phyloP scores from a whole-genome alignment of 2,329 filamentous ascomycete species.

The Scedosporium minutisporum region DNA sequence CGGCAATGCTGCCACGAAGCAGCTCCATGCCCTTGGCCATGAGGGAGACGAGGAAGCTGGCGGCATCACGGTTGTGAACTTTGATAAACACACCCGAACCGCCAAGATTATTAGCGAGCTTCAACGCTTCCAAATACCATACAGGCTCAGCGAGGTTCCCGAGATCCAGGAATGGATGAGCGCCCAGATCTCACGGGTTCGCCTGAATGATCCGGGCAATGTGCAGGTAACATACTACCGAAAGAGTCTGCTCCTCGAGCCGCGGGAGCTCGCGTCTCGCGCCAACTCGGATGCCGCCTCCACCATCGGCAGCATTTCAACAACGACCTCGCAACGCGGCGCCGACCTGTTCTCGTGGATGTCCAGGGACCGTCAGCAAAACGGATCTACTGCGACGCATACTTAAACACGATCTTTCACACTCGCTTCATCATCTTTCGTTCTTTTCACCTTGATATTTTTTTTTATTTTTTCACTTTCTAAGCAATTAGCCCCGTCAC shows the following conservation, averaged over 20 bases:
- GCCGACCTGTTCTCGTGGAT: constrained; percentile 42
- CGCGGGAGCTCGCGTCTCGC: constrained; percentile 40
- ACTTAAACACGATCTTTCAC: background rate
- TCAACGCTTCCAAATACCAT: constrained; percentile 92
- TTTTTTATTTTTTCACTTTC: no score
- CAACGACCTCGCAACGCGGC: constrained; percentile 14
- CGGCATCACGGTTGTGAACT: constrained; percentile 80
- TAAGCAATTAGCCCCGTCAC: no score
- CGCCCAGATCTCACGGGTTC: constrained; percentile 68
- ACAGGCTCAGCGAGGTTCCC: constrained; percentile 69
- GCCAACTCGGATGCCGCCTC: background rate
- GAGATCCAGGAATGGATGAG: constrained; percentile 93
- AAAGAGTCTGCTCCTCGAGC: constrained; percentile 76
- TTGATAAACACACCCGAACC: constrained; percentile 91
- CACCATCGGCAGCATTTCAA: constrained; percentile 15
- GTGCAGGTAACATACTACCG: constrained; percentile 62
- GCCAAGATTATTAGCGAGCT: constrained; percentile 93
- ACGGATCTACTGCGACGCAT: constrained; percentile 5
- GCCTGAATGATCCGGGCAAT: constrained; percentile 45
- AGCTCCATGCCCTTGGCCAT: constrained; percentile 44
- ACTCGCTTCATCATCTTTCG: constrained; percentile 7
- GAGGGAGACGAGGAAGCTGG: constrained; percentile 51
- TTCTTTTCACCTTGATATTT: no score
- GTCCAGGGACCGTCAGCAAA: constrained; percentile 31
- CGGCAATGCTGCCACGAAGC: constrained; percentile 79